Base-by-base conservation (phyloP, 305 asterid species). In the Plantago rigida region DNA sequence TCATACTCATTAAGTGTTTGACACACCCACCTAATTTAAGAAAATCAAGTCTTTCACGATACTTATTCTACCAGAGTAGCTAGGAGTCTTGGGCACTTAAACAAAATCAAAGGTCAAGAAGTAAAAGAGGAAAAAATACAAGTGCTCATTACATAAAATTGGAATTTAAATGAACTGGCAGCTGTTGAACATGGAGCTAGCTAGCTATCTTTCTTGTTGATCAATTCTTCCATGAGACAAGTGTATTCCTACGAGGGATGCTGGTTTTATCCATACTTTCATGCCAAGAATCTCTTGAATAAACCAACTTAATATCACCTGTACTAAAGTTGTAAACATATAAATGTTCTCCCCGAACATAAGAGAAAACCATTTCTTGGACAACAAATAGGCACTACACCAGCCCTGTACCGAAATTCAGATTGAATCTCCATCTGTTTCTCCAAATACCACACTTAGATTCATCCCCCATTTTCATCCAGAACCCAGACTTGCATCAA, bases 401-500 rank as follows among this genome's bases (percentile, higher is more conserved):
- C 19, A 17, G 19, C 19, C 19, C 19, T 44, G 39, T 31, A 39
- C 69, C 51, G 13, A 51, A 3, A 14, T 39, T 5, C 19, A 62
- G 39, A 41, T 58, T 29, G 56, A 78, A 65, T 42, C 58, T 78
- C 47, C 51, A 63, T n/a, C 51, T 48, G 58, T 69, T 74, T 8
- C 55, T 56, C 80, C 83, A 78, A 42, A 13, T 44, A n/a, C 51
- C 39, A 31, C 6, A 73, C 19, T 39, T 53, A 4, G 13, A 9
- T 6, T 28, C 47, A 5, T 17, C 19, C 19, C 19, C 19, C 19
- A 17, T 17, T 17, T 17, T 17, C 19, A 17, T 51, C 56, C 46
- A 69, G 42, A 24, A 70, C 61, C 80, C 80, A 78, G 1, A 72
- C 72, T 53, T 75, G 75, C 67, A 75, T 60, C 44, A 60, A 9